Conservation (phyloP, 202 grass and related monocot genomes). For the Eragrostis tef region DNA sequence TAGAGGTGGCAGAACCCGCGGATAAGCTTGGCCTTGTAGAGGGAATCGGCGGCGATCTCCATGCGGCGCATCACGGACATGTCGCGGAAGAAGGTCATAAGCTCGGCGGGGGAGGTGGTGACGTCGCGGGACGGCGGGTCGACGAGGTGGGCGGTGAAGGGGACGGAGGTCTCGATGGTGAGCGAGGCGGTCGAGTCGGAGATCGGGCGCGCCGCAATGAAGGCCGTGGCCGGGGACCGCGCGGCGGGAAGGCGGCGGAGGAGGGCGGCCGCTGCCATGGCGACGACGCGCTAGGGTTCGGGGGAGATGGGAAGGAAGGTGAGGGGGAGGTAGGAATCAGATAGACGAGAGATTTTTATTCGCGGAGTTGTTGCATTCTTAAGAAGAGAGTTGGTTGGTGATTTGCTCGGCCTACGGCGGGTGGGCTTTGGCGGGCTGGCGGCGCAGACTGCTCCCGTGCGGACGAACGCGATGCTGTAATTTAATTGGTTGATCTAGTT, state of each 20-base stretch:
- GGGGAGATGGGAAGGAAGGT: background rate
- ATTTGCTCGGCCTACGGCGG: background rate
- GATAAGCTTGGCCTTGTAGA: conserved; percentile 99
- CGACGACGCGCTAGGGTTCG: conserved; percentile 42
- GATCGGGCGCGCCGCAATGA: conserved; percentile 48
- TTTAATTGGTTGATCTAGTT: conserved; percentile 24
- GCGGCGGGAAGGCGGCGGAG: conserved; percentile 56
- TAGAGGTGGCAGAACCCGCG: conserved; percentile 98
- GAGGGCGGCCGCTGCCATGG: conserved; percentile 63
- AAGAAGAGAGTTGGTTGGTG: background rate
- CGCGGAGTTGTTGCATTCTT: conserved; percentile 30
- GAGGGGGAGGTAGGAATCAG: conserved; percentile 12
- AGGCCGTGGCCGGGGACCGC: conserved; percentile 37
- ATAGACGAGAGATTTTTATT: conserved; percentile 39
- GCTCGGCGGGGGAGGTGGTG: conserved; percentile 73
- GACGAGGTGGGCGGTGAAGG: conserved; percentile 86
- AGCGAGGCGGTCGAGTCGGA: conserved; percentile 59
- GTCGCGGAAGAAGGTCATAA: conserved; percentile 79
- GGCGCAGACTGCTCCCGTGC: conserved; percentile 31
- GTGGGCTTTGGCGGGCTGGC: conserved; percentile 41
- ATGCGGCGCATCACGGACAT: conserved; percentile 94
- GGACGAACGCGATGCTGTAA: conserved; percentile 8
- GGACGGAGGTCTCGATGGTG: conserved; percentile 89
- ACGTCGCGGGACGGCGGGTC: conserved; percentile 81
- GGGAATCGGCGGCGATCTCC: conserved; percentile 97